Base-by-base conservation (phyloP, 257 asterid species). In the Salvia rosmarinus region DNA sequence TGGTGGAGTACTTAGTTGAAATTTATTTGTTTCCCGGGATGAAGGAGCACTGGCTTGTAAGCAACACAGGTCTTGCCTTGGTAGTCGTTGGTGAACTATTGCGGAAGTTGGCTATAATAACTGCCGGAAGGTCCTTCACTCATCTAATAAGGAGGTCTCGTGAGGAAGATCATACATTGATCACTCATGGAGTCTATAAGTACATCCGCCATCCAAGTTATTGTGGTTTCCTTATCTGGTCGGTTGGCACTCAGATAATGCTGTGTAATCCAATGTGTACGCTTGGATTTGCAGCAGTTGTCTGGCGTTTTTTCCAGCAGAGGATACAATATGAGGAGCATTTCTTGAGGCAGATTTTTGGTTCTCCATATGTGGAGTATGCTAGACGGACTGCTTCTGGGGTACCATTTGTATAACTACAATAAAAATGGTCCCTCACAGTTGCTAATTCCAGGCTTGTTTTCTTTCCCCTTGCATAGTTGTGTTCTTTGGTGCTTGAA, bases 41-140 rank as follows among this genome's bases (percentile, higher is more conserved):
- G 75, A 92, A 92, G 72, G 90, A 87, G 58, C 79, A 80, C 39
- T 85, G 98, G 96, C 68, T 75, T 78, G 52, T 86, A 75, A 94
- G 92, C 83, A 82, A 85, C 83, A 51, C 64, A 0, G 96, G 98
- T 64, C 93, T 94, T 71, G 81, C 66, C 37, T 25, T 94, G 96
- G 92, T 94, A 49, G 71, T 94, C n/a, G 39, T 85, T 0, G 99
- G 98, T 1, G 99, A 91, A 85, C 57, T 84, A 52, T 82, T 94
- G 14, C 75, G 99, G 60, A 94, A 91, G 78, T 25, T 80, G 66
- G 97, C 99, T 21, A 91, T 91, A 70, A 47, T 94, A 66, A 91
- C 99, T 32, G 96, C 97, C 7, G 96, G 99, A 13, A 83, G 79
- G 62, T 83, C 96, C 64, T 91, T 94, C 82, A 91, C 91, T 70